A percentile compares a stretch with the other conserved stretches of the same genome.
These are phyloP conservation scores for Dothistroma septosporum DNA, from an alignment of 2,329 filamentous ascomycete genomes.

Conservation along the genomic window DNA sequence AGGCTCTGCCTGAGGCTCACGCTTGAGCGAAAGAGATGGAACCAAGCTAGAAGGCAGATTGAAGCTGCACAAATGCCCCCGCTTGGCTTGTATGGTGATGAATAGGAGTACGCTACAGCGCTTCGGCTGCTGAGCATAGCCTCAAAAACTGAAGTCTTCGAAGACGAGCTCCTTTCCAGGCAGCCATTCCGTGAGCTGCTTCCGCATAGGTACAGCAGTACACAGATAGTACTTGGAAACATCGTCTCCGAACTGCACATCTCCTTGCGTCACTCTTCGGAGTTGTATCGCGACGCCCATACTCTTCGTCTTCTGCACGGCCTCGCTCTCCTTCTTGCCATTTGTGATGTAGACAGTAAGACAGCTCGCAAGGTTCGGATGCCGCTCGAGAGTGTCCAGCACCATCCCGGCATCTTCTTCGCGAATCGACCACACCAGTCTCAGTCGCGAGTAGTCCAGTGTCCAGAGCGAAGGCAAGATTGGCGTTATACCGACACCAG, in stretches of 20 bases:
- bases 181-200: constrained; percentile 48
- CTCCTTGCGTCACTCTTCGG: constrained; percentile 47
- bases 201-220: constrained; percentile 50
- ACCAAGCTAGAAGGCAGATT: background rate
- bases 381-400: constrained; percentile 53
- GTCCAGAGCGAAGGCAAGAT: constrained; percentile 53
- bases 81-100: background rate
- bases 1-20: constrained; percentile 10
- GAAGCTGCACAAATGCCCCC: background rate
- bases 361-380: constrained; percentile 49
- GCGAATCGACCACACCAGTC: constrained; percentile 65
- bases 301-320: constrained; percentile 41
- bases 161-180: constrained; percentile 44
- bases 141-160: constrained; percentile 49
- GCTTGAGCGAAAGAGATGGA: constrained; percentile 3
- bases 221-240: constrained; percentile 57
- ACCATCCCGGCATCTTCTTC: constrained; percentile 61
- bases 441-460: constrained; percentile 43
- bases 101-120: background rate
- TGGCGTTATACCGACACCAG: constrained; percentile 79
- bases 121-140: background rate
- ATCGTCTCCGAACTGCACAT: constrained; percentile 40
- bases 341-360: constrained; percentile 63
- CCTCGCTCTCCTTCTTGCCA: constrained; percentile 16
- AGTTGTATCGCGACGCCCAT: constrained; percentile 36